phyloP scores from a whole-genome alignment of 2,329 filamentous ascomycete species.

The Aschersonia sp. region DNA sequence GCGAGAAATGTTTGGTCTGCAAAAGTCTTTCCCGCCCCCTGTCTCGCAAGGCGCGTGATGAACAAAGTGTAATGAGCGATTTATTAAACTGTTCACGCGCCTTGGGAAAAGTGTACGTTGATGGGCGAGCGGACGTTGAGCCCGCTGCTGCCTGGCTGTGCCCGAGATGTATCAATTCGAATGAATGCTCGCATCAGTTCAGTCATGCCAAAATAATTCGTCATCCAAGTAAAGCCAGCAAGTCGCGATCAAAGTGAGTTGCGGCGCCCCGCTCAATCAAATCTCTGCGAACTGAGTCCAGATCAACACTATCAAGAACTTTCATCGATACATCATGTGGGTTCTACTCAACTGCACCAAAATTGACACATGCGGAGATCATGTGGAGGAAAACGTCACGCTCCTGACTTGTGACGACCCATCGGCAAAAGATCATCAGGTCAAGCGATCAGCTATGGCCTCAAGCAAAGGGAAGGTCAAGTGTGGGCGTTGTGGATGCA shows the following conservation, averaged over 20 bases:
- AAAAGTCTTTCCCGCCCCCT: not conserved
- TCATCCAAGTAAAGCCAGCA: not conserved
- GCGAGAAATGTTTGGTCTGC: not conserved
- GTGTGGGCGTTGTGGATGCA: conserved; percentile 1
- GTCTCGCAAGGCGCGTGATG: not conserved
- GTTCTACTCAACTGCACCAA: conserved; percentile 1
- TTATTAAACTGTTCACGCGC: too few species aligned
- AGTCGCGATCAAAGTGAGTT: not conserved
- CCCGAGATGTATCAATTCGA: not conserved
- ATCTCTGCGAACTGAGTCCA: not conserved
- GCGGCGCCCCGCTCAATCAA: not conserved
- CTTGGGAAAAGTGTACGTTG: not conserved
- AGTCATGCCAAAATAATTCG: not conserved
- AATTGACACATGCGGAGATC: conserved; percentile 1
- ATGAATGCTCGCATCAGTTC: not conserved
- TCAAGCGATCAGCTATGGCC: conserved; percentile 1
- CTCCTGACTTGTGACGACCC: conserved; percentile 1
- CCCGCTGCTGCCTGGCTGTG: not conserved
- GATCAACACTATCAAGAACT: not conserved
- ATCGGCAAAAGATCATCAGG: not conserved
- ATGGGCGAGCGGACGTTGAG: not conserved
- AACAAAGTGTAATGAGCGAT: not conserved
- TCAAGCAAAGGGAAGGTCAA: conserved; percentile 1
- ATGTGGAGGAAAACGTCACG: not conserved
- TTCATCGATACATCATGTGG: conserved; percentile 1